Evolutionary conservation across 1,139 yeast species (phyloP).

Genomic region (Blastobotrys persicus): DNA sequence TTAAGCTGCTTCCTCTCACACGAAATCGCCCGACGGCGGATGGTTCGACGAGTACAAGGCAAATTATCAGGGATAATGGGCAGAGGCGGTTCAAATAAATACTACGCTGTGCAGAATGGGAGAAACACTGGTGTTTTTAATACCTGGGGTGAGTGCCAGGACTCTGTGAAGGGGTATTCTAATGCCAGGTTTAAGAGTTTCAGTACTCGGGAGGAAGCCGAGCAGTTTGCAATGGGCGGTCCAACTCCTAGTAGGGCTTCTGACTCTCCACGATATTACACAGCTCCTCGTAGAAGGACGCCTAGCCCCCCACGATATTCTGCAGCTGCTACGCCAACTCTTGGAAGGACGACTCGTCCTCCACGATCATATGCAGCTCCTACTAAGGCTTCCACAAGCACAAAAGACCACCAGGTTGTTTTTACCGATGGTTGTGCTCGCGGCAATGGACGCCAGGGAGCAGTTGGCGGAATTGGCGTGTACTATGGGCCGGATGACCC

Average conservation of each 20-base stretch:
- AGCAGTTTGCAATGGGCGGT: slow-evolving; percentile 32
- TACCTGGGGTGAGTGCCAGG: slow-evolving; percentile 43
- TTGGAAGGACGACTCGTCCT: too few species aligned
- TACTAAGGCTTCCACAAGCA: too few species aligned
- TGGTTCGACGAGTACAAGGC: too few species aligned
- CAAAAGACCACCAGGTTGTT: slow-evolving; percentile 32
- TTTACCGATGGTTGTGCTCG: slow-evolving; percentile 75
- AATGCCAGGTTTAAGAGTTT: slow-evolving; percentile 61
- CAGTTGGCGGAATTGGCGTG: slow-evolving; percentile 71
- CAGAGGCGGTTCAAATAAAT: slow-evolving; percentile 23
- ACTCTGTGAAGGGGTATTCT: slow-evolving; percentile 46
- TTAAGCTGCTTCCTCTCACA: too few species aligned
- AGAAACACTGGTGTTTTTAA: slow-evolving; percentile 49
- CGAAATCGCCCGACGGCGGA: too few species aligned
- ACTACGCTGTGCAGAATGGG: slow-evolving; percentile 65
- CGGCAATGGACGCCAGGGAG: slow-evolving; percentile 47
- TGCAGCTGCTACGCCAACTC: too few species aligned
- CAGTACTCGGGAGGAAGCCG: slow-evolving; percentile 46
- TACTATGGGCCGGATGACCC: slow-evolving; percentile 58
- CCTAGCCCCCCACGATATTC: too few species aligned
- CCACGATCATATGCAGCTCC: too few species aligned
- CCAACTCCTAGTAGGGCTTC: too few species aligned
- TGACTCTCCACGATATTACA: too few species aligned
- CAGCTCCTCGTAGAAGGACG: too few species aligned
- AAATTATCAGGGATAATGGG: too few species aligned